Conservation (phyloP, 2,329 filamentous ascomycete species). For the Paraconiothyrium sp. region DNA sequence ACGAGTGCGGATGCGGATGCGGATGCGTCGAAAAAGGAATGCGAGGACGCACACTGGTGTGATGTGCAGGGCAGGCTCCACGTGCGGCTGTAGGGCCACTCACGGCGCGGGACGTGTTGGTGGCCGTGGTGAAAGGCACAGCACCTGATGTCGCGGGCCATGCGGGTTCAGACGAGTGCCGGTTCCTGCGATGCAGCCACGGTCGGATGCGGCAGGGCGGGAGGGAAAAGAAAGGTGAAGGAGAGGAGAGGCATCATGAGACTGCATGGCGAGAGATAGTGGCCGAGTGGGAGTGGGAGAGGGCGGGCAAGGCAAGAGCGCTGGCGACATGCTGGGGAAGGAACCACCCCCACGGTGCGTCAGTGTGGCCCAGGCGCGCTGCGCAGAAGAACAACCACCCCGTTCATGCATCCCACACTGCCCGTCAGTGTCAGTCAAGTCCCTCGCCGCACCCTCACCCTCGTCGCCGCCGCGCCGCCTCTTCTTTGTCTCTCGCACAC, state of each 20-base stretch:
- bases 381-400: neutral
- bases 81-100: slow-evolving; percentile 17
- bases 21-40: slow-evolving; percentile 18
- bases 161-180: slow-evolving; percentile 24
- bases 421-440: neutral
- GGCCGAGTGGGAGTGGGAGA: too few species aligned
- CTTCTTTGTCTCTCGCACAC: neutral
- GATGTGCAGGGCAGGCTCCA: slow-evolving; percentile 19
- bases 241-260: neutral
- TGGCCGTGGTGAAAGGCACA: slow-evolving; percentile 22
- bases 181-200: slow-evolving; percentile 3
- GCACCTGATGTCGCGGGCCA: slow-evolving; percentile 38
- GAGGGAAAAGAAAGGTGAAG: neutral
- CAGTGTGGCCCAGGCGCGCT: neutral
- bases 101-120: slow-evolving; percentile 17
- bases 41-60: slow-evolving; percentile 18
- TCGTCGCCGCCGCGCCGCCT: neutral
- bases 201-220: slow-evolving; percentile 6
- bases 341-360: slow-evolving; percentile 9
- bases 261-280: neutral
- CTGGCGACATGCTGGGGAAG: slow-evolving; percentile 4
- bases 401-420: neutral
- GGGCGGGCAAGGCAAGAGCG: neutral
- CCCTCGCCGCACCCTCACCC: too few species aligned
- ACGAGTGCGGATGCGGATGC: slow-evolving; percentile 1